Evolutionary conservation across 768 basidiomycete species (phyloP).

Genomic region (Dentipellis fragilis): DNA sequence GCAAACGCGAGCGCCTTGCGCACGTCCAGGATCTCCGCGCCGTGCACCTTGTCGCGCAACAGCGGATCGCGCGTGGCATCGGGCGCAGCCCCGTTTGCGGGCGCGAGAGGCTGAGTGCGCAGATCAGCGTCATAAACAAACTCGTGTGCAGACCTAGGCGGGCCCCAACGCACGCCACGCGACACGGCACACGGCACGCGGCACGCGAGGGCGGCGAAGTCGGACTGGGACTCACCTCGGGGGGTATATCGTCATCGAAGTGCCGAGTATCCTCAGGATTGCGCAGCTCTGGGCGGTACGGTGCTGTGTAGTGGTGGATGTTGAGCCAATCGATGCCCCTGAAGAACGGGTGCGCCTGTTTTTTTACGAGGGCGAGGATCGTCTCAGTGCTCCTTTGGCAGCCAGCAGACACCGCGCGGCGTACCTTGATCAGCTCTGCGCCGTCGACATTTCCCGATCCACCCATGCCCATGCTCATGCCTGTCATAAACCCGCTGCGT

Average conservation of each 20-base stretch:
- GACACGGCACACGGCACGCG: too few relatives aligned
- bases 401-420: slow-evolving; percentile 2
- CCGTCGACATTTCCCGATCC: slow-evolving; percentile 59
- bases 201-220: background rate
- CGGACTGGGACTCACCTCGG: slow-evolving; percentile 52
- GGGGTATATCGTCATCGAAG: slow-evolving; percentile 90
- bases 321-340: slow-evolving; percentile 82
- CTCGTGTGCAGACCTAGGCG: too few relatives aligned
- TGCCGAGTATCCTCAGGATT: slow-evolving; percentile 86
- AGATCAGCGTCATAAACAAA: too few relatives aligned
- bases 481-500: slow-evolving; percentile 60
- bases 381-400: slow-evolving; percentile 2
- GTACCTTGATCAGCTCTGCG: slow-evolving; percentile 83
- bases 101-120: slow-evolving; percentile 61
- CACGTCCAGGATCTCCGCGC: slow-evolving; percentile 77
- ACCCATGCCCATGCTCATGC: slow-evolving; percentile 24
- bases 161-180: too few relatives aligned
- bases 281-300: slow-evolving; percentile 79
- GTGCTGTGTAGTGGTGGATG: slow-evolving; percentile 75
- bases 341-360: slow-evolving; percentile 83
- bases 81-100: slow-evolving; percentile 75
- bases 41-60: slow-evolving; percentile 76
- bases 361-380: slow-evolving; percentile 4
- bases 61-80: slow-evolving; percentile 87
- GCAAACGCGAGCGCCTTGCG: slow-evolving; percentile 89